phyloP scores from a whole-genome alignment of 169 alveolate species.

The Plasmodium vivax region DNA sequence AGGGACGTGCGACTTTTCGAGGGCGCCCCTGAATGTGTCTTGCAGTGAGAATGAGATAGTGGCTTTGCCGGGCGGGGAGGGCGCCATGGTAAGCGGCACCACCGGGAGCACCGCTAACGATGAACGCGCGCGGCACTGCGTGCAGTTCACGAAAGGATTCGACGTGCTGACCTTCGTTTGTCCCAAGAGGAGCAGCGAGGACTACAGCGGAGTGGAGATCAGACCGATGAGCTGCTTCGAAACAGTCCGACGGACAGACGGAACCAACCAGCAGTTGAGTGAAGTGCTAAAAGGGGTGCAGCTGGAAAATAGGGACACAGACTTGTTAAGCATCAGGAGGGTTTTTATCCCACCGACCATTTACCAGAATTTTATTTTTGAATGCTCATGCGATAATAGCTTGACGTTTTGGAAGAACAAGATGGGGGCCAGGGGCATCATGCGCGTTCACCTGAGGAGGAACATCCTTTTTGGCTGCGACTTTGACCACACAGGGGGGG shows the following conservation, averaged over 20 bases:
- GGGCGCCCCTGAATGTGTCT: background rate
- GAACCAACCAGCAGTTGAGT: background rate
- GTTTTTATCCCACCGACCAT: constrained; percentile 55
- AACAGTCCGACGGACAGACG: constrained; percentile 5
- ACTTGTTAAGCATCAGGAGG: background rate
- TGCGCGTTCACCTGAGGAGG: constrained; percentile 38
- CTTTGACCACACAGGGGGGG: constrained; percentile 1
- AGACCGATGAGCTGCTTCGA: constrained; percentile 37
- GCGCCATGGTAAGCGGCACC: too few species aligned
- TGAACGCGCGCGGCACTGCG: constrained; percentile 11
- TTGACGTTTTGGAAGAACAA: constrained; percentile 1
- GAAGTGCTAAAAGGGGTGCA: constrained; percentile 17
- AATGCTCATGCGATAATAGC: constrained; percentile 66
- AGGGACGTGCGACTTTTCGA: constrained; percentile 32
- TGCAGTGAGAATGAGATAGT: background rate
- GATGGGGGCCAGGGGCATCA: constrained; percentile 47
- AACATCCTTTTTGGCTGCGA: constrained; percentile 42
- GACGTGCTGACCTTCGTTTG: constrained; percentile 44
- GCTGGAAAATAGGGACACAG: constrained; percentile 13
- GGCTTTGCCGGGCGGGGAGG: background rate
- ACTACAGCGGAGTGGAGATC: constrained; percentile 33
- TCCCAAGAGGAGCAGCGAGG: background rate
- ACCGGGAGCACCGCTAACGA: background rate
- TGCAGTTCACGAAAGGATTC: constrained; percentile 35
- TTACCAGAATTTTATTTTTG: constrained; percentile 7